A percentile compares a stretch with the other conserved stretches of the same genome.
Evolutionary conservation across 495 filamentous ascomycete genomes (phyloP).

Genomic region (Aspergillus ostianus): DNA sequence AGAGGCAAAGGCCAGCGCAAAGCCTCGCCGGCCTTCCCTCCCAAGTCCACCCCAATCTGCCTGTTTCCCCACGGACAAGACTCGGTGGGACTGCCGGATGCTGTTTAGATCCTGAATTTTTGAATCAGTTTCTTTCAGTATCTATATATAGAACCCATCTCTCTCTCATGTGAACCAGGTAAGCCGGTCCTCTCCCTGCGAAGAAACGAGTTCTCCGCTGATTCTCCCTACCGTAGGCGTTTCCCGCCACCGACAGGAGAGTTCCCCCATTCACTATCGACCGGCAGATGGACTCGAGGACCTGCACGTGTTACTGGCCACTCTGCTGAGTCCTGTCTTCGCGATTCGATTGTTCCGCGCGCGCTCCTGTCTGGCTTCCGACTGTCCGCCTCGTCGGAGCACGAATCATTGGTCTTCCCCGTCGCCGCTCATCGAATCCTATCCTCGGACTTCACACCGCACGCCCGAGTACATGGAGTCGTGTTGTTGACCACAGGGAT

Average conservation of each 20-base stretch:
- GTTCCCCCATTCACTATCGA: constrained; percentile 11
- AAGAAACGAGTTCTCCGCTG: constrained; percentile 16
- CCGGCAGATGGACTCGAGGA: constrained; percentile 11
- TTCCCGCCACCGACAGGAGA: constrained; percentile 15
- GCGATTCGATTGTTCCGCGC: constrained; percentile 8
- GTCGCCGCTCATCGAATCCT: neutral
- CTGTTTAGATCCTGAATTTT: neutral
- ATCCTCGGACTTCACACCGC: neutral
- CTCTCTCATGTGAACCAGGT: constrained; percentile 20
- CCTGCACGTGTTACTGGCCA: constrained; percentile 6
- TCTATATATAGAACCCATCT: constrained; percentile 17
- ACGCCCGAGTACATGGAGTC: neutral
- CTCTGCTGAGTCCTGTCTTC: constrained; percentile 1
- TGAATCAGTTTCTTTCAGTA: neutral
- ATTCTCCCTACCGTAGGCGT: constrained; percentile 18
- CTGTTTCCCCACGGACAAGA: constrained; percentile 9
- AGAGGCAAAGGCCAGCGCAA: constrained; percentile 19
- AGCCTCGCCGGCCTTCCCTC: constrained; percentile 16
- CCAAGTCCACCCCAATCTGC: constrained; percentile 13
- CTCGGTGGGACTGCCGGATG: constrained; percentile 9
- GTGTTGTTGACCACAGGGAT: neutral
- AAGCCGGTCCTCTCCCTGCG: constrained; percentile 14
- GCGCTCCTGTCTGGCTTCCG: constrained; percentile 11
- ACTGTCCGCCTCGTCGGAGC: neutral
- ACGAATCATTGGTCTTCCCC: too few species aligned